Conservation (phyloP, 495 filamentous ascomycete species). For the Aspergillus cristatus region DNA sequence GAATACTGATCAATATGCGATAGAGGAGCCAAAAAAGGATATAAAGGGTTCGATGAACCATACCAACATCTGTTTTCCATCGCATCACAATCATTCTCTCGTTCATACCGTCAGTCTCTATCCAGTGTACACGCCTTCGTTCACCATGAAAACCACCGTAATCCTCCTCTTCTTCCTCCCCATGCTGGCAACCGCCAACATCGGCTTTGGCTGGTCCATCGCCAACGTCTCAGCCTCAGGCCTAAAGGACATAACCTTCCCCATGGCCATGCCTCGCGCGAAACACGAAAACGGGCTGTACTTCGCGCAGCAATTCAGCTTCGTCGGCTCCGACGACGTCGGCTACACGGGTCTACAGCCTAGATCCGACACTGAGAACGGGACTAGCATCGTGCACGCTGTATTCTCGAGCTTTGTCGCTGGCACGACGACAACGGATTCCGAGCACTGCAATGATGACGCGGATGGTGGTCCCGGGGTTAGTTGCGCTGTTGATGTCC, state of each 20-base stretch:
- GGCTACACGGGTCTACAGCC: slow-evolving; percentile 25
- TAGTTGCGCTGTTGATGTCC: slow-evolving; percentile 16
- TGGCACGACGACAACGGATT: slow-evolving; percentile 11
- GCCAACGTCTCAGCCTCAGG: slow-evolving; percentile 6
- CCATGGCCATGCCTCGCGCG: slow-evolving; percentile 17
- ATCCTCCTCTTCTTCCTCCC: slow-evolving; percentile 6
- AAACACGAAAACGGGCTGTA: slow-evolving; percentile 17
- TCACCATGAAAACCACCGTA: slow-evolving; percentile 13
- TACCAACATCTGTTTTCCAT: no score
- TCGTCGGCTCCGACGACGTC: slow-evolving; percentile 10
- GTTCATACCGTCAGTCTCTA: no score
- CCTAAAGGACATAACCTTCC: slow-evolving; percentile 18
- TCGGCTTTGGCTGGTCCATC: slow-evolving; percentile 14
- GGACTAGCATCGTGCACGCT: slow-evolving; percentile 15
- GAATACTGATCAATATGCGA: no score
- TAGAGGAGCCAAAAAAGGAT: no score
- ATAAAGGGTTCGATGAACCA: no score
- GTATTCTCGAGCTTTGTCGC: slow-evolving; percentile 22
- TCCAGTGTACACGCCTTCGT: no score
- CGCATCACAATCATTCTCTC: no score
- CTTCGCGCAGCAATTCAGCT: slow-evolving; percentile 21
- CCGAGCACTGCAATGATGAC: slow-evolving; percentile 17
- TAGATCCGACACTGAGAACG: slow-evolving; percentile 4
- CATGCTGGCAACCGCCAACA: slow-evolving; percentile 10
- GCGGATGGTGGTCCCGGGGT: slow-evolving; percentile 22